A percentile compares a stretch with the other conserved stretches of the same genome.
Evolutionary conservation across 2,329 filamentous ascomycete species (phyloP).

Genomic region (Nemania sp.): DNA sequence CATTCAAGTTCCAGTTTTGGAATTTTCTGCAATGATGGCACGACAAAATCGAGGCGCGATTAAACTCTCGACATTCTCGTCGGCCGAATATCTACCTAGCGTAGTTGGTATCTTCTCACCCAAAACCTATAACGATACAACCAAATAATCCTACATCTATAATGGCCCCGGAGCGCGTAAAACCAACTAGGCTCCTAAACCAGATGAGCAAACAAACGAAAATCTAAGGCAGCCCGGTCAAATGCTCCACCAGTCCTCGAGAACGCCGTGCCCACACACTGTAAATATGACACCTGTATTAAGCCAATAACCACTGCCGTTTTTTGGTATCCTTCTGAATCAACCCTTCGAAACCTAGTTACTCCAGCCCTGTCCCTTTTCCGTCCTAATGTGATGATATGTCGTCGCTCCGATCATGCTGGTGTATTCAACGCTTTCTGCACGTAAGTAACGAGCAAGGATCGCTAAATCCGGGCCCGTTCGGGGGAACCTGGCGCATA

Average conservation of each 20-base stretch:
- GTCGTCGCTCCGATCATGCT: constrained; percentile 27
- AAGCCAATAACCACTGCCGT: constrained; percentile 30
- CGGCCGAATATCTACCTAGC: constrained; percentile 4
- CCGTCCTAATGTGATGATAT: constrained; percentile 30
- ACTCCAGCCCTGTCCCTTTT: constrained; percentile 34
- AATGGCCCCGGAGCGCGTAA: constrained; percentile 14
- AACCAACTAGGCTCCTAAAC: constrained; percentile 20
- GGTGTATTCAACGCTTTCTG: constrained; percentile 20
- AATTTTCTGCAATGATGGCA: not conserved
- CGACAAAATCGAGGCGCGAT: not conserved
- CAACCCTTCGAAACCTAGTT: constrained; percentile 27
- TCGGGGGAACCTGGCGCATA: not conserved
- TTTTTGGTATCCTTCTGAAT: constrained; percentile 40
- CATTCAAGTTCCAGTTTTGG: not conserved
- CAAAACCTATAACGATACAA: constrained; percentile 7
- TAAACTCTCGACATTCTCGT: constrained; percentile 8
- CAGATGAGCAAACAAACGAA: constrained; percentile 25
- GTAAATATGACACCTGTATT: constrained; percentile 31
- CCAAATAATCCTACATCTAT: constrained; percentile 34
- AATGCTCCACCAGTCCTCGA: constrained; percentile 34
- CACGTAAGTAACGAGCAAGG: not conserved
- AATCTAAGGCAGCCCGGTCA: constrained; percentile 32
- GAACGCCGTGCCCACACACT: constrained; percentile 31
- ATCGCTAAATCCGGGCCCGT: not conserved
- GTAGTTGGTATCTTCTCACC: constrained; percentile 8